Evolutionary conservation across 441 rosid species (phyloP).

Genomic region (Populus trichocarpa): DNA sequence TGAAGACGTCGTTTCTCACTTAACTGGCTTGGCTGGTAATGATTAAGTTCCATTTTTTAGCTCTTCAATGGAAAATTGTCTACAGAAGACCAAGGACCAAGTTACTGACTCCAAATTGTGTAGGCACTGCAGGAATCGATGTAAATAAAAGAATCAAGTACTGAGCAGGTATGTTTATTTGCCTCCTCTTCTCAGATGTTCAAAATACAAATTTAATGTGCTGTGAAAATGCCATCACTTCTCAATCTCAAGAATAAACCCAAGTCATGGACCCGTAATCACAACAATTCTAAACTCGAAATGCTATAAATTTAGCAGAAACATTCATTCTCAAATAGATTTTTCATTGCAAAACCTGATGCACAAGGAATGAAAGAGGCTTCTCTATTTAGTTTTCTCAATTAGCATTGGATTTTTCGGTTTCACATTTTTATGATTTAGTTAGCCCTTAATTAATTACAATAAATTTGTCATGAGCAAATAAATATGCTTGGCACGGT

Average conservation of each 20-base stretch:
- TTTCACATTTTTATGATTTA: too few species aligned
- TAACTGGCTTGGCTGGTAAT: conserved; percentile 39
- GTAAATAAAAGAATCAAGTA: neutral
- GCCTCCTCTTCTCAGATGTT: neutral
- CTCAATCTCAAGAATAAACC: neutral
- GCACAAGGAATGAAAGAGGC: too few species aligned
- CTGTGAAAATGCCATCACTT: neutral
- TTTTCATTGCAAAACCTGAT: too few species aligned
- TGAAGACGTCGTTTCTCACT: conserved; percentile 55
- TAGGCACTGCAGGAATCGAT: neutral
- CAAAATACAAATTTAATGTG: neutral
- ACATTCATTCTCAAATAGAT: too few species aligned
- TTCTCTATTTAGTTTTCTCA: too few species aligned
- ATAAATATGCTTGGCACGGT: too few species aligned
- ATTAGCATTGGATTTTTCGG: too few species aligned
- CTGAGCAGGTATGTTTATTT: neutral
- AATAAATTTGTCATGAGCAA: too few species aligned
- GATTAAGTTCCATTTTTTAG: neutral
- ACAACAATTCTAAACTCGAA: too few species aligned
- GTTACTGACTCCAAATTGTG: conserved; percentile 1
- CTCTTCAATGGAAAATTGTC: neutral
- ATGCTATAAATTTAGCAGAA: too few species aligned
- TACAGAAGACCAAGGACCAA: neutral
- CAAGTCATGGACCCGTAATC: neutral
- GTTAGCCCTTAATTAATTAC: too few species aligned